Evolutionary conservation across 2,329 filamentous ascomycete genomes (phyloP), one percentile per base, ranked within the genome.

Genomic region (Cadophora luteo-olivacea): DNA sequence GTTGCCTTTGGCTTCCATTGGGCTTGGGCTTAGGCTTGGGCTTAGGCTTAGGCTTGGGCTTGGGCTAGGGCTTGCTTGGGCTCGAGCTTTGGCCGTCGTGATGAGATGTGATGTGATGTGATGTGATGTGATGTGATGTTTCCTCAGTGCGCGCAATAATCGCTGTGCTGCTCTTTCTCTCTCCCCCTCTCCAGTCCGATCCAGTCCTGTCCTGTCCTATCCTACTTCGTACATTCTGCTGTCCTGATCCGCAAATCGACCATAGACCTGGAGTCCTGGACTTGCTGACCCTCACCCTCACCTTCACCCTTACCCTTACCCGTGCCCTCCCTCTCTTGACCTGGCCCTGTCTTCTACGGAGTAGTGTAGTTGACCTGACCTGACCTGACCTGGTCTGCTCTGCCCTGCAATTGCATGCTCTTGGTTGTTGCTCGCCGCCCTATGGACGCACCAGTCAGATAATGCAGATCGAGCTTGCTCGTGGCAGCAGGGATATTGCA

Each of bases 381-480:
- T n/a, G n/a, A n/a, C n/a, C n/a, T n/a, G n/a, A n/a, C n/a, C 29
- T 29, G 29, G 3, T 5, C 5, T 29, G 29, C 29, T 29, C 29
- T 29, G 29, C 29, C 29, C 29, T 29, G 29, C 29, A 29, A 29
- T 29, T 29, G 29, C 29, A 29, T 29, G 29, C 19, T 22, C 49
- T 24, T 52, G 4, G 25, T 52, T 4, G 14, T 14, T 52, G n/a
- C 22, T n/a, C 49, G 49, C 49, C 49, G 49, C 49, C 49, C 25
- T 52, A 24, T 19, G 41, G 41, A 6, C 41, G n/a, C 45, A 49
- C 19, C 19, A 8, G 45, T 19, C 19, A n/a, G 54, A 61, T 51
- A 45, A 66, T 68, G 65, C 68, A 66, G 57, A 24, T 68, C 48
- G 66, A 66, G 62, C 63, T 48, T 49, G 32, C 45, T 62, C 55